These are phyloP conservation scores for Mycocentrospora acerina DNA, from an alignment of 2,329 filamentous ascomycete genomes.

Conservation along the genomic window DNA sequence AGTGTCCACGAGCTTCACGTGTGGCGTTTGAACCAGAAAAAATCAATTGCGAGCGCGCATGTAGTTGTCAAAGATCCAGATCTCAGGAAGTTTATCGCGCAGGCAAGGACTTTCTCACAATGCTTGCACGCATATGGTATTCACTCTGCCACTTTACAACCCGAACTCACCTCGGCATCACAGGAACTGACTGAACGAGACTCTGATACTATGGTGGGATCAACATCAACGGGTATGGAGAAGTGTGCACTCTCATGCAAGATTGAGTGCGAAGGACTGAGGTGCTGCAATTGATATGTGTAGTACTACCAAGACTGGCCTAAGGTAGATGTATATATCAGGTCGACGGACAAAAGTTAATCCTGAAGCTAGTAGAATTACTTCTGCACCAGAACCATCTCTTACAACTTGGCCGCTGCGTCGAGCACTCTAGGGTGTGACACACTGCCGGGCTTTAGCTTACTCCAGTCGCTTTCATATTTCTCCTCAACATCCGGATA, in stretches of 20 bases:
- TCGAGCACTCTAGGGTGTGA: conserved; percentile 43
- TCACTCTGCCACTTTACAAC: conserved; percentile 70
- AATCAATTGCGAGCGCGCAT: conserved; percentile 69
- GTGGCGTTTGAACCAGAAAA: conserved; percentile 71
- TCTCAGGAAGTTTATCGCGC: conserved; percentile 60
- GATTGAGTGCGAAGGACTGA: conserved; percentile 53
- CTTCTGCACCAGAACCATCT: not conserved
- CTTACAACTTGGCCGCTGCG: conserved; percentile 28
- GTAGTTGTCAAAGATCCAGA: conserved; percentile 62
- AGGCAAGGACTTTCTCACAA: conserved; percentile 63
- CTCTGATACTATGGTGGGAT: too few relatives aligned
- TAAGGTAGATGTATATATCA: too few relatives aligned
- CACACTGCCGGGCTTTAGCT: conserved; percentile 52
- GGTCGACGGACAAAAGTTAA: too few relatives aligned
- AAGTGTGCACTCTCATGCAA: conserved; percentile 58
- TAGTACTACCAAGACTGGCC: not conserved
- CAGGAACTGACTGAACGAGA: too few relatives aligned
- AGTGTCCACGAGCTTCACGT: conserved; percentile 73
- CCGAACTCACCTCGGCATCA: conserved; percentile 50
- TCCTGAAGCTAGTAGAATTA: not conserved
- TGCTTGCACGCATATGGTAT: conserved; percentile 74
- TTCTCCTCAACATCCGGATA: conserved; percentile 59
- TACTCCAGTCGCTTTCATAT: conserved; percentile 52
- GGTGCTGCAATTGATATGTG: conserved; percentile 43
- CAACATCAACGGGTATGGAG: conserved; percentile 27